Evolutionary conservation across 768 basidiomycete genomes (phyloP), one percentile per base, ranked within the genome.

Genomic region (Tulasnella sp.): DNA sequence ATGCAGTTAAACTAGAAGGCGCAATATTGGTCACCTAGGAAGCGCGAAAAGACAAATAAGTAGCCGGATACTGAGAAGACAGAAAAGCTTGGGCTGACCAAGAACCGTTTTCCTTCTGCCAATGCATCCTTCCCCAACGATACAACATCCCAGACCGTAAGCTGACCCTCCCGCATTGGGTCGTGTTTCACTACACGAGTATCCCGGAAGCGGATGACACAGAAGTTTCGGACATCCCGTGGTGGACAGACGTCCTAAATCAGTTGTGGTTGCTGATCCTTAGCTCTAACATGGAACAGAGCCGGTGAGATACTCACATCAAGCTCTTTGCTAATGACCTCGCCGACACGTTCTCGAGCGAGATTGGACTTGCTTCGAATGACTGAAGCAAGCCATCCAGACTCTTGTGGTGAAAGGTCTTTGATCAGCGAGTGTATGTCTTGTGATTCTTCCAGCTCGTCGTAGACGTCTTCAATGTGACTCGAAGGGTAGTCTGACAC

Each of bases 81-180:
- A 7, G 25, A 48, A 7, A 9, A 19, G 9, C 57, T 41, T 3
- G 1, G 15, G 70, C 81, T 64, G 60, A 88, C 88, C 66, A 83
- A 65, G 66, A 83, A 92, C 56, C 80, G 72, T 66, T 84, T 80
- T 1, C 87, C 85, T 29, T 76, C 75, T 45, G 73, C 70, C 62
- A 93, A 80, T 3, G 72, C 62, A 61, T 31, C 81, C 75, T 51
- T 75, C 66, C 54, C 71, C 21, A 85, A 60, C 11, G 72, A 72
- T 2, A 79, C 70, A 2, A 80, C 83, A 65, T 93, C 88, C 89
- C 89, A 92, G 2, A 93, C 78, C 0, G 85, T 92, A 55, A 97
- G 64, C 67, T 88, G 86, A 0, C 83, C 92, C 1, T 71, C 75
- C 51, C 88, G 78, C 60, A 78, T 73, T 7, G 79, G 72, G 0